These are phyloP conservation scores for Bocquillonia castaneifolia DNA, from an alignment of 441 rosid species.

Conservation along the genomic window DNA sequence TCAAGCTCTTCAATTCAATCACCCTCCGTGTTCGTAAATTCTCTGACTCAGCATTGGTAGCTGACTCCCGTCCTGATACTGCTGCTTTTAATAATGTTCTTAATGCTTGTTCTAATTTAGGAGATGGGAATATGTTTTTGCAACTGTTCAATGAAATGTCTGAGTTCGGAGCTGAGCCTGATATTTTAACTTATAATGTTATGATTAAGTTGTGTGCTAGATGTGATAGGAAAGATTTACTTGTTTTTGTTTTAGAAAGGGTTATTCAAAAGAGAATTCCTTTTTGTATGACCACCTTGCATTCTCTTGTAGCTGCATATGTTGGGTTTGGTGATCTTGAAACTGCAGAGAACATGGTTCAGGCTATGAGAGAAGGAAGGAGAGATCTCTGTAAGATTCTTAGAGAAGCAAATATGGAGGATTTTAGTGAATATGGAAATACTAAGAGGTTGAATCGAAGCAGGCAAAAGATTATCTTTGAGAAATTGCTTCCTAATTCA, in stretches of 20 bases:
- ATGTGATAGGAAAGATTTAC: conserved; percentile 58
- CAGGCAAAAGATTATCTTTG: conserved; percentile 44
- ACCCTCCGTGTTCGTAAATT: conserved; percentile 47
- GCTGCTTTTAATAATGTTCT: conserved; percentile 77
- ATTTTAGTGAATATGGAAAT: conserved; percentile 29
- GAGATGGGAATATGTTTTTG: conserved; percentile 53
- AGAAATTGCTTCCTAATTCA: conserved; percentile 66
- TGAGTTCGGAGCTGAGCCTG: conserved; percentile 60
- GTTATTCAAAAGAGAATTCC: conserved; percentile 49
- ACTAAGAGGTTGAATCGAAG: conserved; percentile 12
- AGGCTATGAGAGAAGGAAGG: conserved; percentile 84
- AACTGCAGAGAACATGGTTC: conserved; percentile 71
- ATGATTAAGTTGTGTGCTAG: conserved; percentile 84
- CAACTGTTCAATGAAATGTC: conserved; percentile 68
- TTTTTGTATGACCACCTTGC: conserved; percentile 71
- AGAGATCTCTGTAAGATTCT: conserved; percentile 76
- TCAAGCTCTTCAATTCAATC: conserved; percentile 55
- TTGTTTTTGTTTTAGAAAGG: conserved; percentile 73
- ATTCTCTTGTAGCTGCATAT: conserved; percentile 86
- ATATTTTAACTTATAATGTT: conserved; percentile 69
- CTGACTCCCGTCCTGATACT: conserved; percentile 70
- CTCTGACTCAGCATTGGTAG: conserved; percentile 41
- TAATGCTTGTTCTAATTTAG: conserved; percentile 87
- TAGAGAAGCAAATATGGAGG: conserved; percentile 48
- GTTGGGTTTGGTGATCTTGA: conserved; percentile 81